These are phyloP conservation scores for Chaetomium sp. DNA, from an alignment of 2,329 filamentous ascomycete species.

Conservation along the genomic window DNA sequence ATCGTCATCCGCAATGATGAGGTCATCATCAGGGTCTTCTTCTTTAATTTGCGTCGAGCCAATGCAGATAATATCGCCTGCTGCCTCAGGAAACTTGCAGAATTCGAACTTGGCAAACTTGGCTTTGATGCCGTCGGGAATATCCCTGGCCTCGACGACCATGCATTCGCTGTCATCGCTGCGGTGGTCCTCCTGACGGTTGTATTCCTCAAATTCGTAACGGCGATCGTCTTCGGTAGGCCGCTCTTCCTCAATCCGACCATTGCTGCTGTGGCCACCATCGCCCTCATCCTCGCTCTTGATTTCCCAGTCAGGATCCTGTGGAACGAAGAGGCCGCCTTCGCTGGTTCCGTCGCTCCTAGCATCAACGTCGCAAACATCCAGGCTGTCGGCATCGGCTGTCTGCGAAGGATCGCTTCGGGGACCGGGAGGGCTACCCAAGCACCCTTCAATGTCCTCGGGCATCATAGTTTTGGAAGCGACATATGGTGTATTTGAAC, in stretches of 20 bases:
- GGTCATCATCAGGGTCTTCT: neutral
- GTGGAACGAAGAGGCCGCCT: neutral
- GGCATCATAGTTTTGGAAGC: neutral
- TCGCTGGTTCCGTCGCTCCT: neutral
- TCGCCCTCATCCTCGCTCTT: neutral
- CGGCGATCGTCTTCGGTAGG: neutral
- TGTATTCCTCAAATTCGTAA: neutral
- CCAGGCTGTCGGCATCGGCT: neutral
- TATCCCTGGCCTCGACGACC: neutral
- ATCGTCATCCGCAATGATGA: neutral
- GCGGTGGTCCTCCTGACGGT: neutral
- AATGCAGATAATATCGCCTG: neutral
- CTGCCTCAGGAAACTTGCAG: neutral
- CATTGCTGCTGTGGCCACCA: neutral
- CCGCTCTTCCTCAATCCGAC: neutral
- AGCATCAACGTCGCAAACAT: neutral
- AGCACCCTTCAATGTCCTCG: neutral
- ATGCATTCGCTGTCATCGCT: neutral
- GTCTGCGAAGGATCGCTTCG: neutral
- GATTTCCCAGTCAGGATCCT: conserved; percentile 8
- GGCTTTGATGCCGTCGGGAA: neutral
- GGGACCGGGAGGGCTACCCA: neutral
- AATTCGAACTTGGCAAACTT: neutral
- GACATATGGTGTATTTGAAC: neutral
- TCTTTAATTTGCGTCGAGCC: neutral